These are phyloP conservation scores for Adiantum capillusveneris DNA, from an alignment of 75 land plant genomes.

Conservation along the genomic window DNA sequence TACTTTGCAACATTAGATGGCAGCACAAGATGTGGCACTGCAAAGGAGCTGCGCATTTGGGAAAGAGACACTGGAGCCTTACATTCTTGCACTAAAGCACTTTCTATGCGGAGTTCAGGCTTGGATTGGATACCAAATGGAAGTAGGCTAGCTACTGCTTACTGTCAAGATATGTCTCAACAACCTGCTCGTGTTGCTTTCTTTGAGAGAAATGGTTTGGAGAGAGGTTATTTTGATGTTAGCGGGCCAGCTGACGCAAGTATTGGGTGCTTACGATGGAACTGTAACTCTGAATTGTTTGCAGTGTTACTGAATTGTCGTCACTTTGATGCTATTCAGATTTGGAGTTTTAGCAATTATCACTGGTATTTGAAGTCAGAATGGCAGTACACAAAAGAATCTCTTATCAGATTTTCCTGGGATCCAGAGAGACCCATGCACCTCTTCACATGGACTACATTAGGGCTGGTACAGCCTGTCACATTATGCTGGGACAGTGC, in stretches of 20 bases:
- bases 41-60: conserved; percentile 63
- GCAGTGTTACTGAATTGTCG: conserved; percentile 51
- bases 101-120: conserved; percentile 34
- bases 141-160: conserved; percentile 69
- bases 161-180: conserved; percentile 27
- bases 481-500: conserved; percentile 77
- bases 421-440: conserved; percentile 74
- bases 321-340: conserved; percentile 51
- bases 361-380: conserved; percentile 99
- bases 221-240: conserved; percentile 68
- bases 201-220: conserved; percentile 93
- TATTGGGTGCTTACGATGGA: conserved; percentile 68
- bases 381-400: conserved; percentile 51
- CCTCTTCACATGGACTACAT: conserved; percentile 63
- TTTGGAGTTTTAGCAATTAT: conserved; percentile 91
- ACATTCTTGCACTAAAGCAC: conserved; percentile 59
- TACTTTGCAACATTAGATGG: conserved; percentile 73
- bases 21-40: conserved; percentile 10
- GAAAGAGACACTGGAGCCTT: conserved; percentile 81
- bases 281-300: conserved; percentile 79
- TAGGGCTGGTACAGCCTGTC: conserved; percentile 40
- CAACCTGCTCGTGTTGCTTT: conserved; percentile 44
- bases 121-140: conserved; percentile 95
- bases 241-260: conserved; percentile 39
- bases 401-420: conserved; percentile 63